These are phyloP conservation scores for Chenopodium berlandieri DNA, from an alignment of 148 eudicot genomes.

Conservation along the genomic window DNA sequence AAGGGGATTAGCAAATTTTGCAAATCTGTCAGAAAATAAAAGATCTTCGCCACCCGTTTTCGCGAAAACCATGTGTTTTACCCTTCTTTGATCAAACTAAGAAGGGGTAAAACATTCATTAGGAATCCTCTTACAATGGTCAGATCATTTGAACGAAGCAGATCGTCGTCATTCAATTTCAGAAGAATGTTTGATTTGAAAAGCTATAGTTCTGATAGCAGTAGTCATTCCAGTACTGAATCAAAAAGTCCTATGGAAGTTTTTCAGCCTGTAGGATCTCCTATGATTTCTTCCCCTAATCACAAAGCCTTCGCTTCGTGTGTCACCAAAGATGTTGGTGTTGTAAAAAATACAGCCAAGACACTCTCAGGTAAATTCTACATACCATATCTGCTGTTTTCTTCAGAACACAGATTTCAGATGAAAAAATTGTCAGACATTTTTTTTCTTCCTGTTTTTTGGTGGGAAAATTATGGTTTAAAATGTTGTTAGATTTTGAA, in stretches of 20 bases:
- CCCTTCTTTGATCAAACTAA: slow-evolving; percentile 35
- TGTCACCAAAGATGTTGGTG: slow-evolving; percentile 9
- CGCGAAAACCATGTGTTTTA: slow-evolving; percentile 13
- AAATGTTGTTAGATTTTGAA: not conserved
- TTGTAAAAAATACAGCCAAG: not conserved
- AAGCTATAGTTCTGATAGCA: not conserved
- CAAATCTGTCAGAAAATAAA: slow-evolving; percentile 17
- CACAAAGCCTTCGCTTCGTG: slow-evolving; percentile 14
- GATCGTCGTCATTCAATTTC: slow-evolving; percentile 34
- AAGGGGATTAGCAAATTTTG: not conserved
- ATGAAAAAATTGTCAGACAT: not conserved
- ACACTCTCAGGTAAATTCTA: slow-evolving; percentile 30
- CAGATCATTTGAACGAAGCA: slow-evolving; percentile 31
- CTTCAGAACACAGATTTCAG: not conserved
- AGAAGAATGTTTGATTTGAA: slow-evolving; percentile 39
- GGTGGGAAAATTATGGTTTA: not conserved
- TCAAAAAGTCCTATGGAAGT: slow-evolving; percentile 1
- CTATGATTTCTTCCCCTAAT: slow-evolving; percentile 12
- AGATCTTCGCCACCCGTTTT: not conserved
- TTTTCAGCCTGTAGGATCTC: not conserved
- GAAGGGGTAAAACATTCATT: slow-evolving; percentile 30
- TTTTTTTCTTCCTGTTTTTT: no score
- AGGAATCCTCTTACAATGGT: slow-evolving; percentile 38
- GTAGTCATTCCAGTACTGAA: not conserved
- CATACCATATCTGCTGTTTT: not conserved